Percentiles rank a stretch among this genome's conserved stretches.
Evolutionary conservation across 2,329 filamentous ascomycete genomes (phyloP).

Genomic region (Allantophomopsis cytisporea): DNA sequence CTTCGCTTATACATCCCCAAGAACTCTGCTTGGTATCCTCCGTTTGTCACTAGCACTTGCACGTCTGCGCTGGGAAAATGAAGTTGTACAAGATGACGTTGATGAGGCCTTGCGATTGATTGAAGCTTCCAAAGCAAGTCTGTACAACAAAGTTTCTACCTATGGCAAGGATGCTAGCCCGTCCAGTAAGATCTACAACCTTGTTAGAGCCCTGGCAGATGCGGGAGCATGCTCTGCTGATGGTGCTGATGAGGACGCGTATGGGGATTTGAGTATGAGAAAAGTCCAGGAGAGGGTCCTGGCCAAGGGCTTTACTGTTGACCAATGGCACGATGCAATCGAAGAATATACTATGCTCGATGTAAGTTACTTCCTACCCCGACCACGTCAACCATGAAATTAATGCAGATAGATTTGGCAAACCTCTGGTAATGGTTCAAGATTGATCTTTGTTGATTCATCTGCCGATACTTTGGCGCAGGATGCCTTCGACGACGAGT

Average conservation of each 20-base stretch:
- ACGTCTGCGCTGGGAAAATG: conserved; percentile 74
- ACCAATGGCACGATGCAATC: conserved; percentile 77
- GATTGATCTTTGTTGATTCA: conserved; percentile 57
- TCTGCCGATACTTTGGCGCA: conserved; percentile 27
- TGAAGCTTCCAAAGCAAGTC: conserved; percentile 84
- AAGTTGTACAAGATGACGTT: conserved; percentile 82
- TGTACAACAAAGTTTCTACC: conserved; percentile 56
- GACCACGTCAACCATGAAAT: not conserved
- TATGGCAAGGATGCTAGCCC: conserved; percentile 60
- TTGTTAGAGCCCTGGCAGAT: conserved; percentile 80
- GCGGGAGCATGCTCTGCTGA: conserved; percentile 46
- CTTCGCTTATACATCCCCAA: conserved; percentile 86
- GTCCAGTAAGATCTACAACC: conserved; percentile 85
- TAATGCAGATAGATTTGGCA: conserved; percentile 52
- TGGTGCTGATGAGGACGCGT: conserved; percentile 44
- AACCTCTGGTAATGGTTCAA: conserved; percentile 56
- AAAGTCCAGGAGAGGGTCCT: conserved; percentile 85
- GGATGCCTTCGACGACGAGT: conserved; percentile 8
- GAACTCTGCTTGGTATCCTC: conserved; percentile 84
- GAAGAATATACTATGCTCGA: conserved; percentile 82
- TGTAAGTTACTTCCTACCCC: conserved; percentile 47
- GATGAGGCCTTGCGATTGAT: conserved; percentile 86
- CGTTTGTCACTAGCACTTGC: conserved; percentile 90
- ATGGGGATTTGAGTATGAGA: conserved; percentile 70
- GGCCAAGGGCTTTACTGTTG: conserved; percentile 91